Conservation (phyloP, 495 filamentous ascomycete genomes). For the Astrocystis sublimbata region DNA sequence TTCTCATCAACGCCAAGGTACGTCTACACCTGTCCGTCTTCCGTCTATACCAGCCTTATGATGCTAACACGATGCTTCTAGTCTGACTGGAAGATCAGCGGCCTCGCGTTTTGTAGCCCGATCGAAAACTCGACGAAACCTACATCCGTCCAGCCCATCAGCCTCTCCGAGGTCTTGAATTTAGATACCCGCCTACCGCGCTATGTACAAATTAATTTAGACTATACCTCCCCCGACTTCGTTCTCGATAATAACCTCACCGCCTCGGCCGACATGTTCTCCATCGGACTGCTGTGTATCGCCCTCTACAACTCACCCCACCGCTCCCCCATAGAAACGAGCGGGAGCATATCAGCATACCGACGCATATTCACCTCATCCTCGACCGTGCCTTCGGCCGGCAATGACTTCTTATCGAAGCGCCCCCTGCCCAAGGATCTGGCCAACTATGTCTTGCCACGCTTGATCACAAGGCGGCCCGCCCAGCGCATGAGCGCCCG, state of each 20-base stretch:
- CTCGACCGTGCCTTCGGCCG: slow-evolving; percentile 70
- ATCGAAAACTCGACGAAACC: slow-evolving; percentile 67
- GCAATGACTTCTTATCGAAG: slow-evolving; percentile 82
- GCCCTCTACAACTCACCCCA: slow-evolving; percentile 94
- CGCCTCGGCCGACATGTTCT: slow-evolving; percentile 83
- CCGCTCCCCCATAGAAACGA: slow-evolving; percentile 76
- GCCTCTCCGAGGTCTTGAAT: slow-evolving; percentile 79
- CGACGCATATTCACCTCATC: slow-evolving; percentile 76
- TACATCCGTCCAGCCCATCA: slow-evolving; percentile 70
- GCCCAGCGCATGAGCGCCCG: slow-evolving; percentile 83
- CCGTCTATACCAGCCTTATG: background rate
- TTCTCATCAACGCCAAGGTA: slow-evolving; percentile 91
- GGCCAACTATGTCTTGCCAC: slow-evolving; percentile 68
- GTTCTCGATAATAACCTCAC: slow-evolving; percentile 83
- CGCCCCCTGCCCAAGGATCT: slow-evolving; percentile 79
- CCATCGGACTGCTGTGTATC: slow-evolving; percentile 82
- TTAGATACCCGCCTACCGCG: slow-evolving; percentile 80
- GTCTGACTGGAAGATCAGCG: slow-evolving; percentile 98
- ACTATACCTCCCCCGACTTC: slow-evolving; percentile 94
- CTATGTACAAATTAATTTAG: slow-evolving; percentile 83
- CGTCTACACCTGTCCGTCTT: slow-evolving; percentile 24
- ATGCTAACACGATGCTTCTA: slow-evolving; percentile 35
- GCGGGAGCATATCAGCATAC: slow-evolving; percentile 75
- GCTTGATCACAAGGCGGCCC: slow-evolving; percentile 80
- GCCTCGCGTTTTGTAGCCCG: slow-evolving; percentile 83